A percentile compares a stretch with the other conserved stretches of the same genome.
phyloP scores from a whole-genome alignment of 441 rosid species.

The Populus tomentosa region DNA sequence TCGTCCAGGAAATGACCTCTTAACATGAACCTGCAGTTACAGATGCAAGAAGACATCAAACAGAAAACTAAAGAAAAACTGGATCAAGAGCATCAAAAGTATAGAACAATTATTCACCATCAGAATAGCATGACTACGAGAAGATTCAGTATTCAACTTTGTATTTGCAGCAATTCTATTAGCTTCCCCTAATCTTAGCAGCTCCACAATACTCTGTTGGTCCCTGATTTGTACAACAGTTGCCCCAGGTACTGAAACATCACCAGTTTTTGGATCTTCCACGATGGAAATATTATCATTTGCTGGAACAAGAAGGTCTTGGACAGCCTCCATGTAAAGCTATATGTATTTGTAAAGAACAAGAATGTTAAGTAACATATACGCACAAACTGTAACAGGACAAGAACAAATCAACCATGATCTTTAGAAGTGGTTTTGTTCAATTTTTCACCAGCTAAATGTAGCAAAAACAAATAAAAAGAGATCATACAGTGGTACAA shows the following conservation, averaged over 20 bases:
- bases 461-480: neutral
- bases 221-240: constrained; percentile 76
- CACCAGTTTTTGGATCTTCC: constrained; percentile 98
- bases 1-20: constrained; percentile 65
- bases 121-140: constrained; percentile 96
- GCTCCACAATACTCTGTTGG: constrained; percentile 74
- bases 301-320: constrained; percentile 90
- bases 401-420: neutral
- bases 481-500: neutral
- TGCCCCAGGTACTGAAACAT: constrained; percentile 96
- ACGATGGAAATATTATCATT: constrained; percentile 88
- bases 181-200: constrained; percentile 86
- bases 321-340: constrained; percentile 98
- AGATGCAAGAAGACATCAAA: constrained; percentile 8
- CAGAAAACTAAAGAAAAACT: neutral
- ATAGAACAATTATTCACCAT: constrained; percentile 51
- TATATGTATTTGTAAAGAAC: constrained; percentile 26
- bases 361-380: constrained; percentile 11
- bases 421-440: neutral
- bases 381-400: neutral
- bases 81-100: neutral
- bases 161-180: constrained; percentile 98
- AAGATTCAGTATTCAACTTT: constrained; percentile 91
- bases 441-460: neutral
- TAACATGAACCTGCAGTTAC: constrained; percentile 73